Conservation (phyloP, 768 basidiomycete genomes). For the Pleurotus platypus region DNA sequence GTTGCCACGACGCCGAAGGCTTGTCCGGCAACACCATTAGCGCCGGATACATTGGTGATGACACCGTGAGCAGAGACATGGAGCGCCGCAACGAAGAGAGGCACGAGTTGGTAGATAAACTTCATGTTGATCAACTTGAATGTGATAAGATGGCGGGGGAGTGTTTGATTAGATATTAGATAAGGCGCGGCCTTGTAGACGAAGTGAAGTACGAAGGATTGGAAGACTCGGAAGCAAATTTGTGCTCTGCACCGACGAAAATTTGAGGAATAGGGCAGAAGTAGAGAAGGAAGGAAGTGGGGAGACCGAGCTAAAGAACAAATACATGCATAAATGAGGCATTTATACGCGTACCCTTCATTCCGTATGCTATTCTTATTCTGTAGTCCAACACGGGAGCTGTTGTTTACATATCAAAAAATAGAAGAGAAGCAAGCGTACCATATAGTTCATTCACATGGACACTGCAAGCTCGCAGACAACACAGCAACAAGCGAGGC, state of each 20-base stretch:
- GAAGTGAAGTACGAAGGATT: not conserved
- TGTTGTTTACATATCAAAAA: too few relatives aligned
- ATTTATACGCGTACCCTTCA: too few relatives aligned
- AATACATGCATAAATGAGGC: too few relatives aligned
- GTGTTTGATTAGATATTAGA: not conserved
- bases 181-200: not conserved
- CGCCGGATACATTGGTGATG: slow-evolving; percentile 18
- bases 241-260: not conserved
- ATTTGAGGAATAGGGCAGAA: not conserved
- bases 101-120: slow-evolving; percentile 11
- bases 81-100: slow-evolving; percentile 11
- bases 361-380: too few relatives aligned
- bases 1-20: slow-evolving; percentile 20
- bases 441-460: too few relatives aligned
- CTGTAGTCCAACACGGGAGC: too few relatives aligned
- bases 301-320: too few relatives aligned
- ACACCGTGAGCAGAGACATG: slow-evolving; percentile 21
- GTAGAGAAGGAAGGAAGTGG: not conserved
- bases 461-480: too few relatives aligned
- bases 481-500: too few relatives aligned
- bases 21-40: slow-evolving; percentile 21
- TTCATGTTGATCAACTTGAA: slow-evolving; percentile 10
- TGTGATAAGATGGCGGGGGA: not conserved
- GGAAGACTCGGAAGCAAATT: not conserved
- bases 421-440: too few relatives aligned